Evolutionary conservation across 2,329 filamentous ascomycete genomes (phyloP), one percentile per base, ranked within the genome.

Genomic region (Cyphellophora attinorum): DNA sequence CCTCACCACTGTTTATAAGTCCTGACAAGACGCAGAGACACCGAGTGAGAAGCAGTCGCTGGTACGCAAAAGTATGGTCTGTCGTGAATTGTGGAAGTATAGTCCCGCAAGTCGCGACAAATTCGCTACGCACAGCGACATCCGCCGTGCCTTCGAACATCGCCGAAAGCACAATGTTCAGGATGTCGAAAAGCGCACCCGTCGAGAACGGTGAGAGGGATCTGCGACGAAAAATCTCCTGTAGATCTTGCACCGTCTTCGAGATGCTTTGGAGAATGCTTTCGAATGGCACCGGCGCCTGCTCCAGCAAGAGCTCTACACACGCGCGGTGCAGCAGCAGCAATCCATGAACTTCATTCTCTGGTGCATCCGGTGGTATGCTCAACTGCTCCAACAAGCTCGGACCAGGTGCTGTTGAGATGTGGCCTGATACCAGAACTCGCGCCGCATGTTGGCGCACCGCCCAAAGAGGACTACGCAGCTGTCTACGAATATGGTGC

Each of bases 371-470:
- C n/a, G n/a, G n/a, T n/a, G n/a, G n/a, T n/a, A n/a, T n/a, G n/a
- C n/a, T n/a, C n/a, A n/a, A n/a, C n/a, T n/a, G n/a, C n/a, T n/a
- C n/a, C n/a, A n/a, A n/a, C n/a, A n/a, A n/a, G n/a, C n/a, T n/a
- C n/a, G n/a, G n/a, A n/a, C n/a, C n/a, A n/a, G n/a, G n/a, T n/a
- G n/a, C n/a, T n/a, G n/a, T n/a, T n/a, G n/a, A n/a, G n/a, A n/a
- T n/a, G n/a, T n/a, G n/a, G n/a, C n/a, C n/a, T n/a, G n/a, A n/a
- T n/a, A n/a, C 40, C 13, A 46, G 27, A 11, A 48, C 30, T 29
- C 60, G 54, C 12, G 63, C 62, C 12, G 63, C 60, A 33, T 65
- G 62, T 33, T 66, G 63, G 37, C 63, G 53, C 18, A 67, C 58
- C 10, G 59, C 57, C 63, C 62, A 66, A 11, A 63, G 57, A 2